phyloP scores from a whole-genome alignment of 257 asterid species.

The Solanum boliviense region DNA sequence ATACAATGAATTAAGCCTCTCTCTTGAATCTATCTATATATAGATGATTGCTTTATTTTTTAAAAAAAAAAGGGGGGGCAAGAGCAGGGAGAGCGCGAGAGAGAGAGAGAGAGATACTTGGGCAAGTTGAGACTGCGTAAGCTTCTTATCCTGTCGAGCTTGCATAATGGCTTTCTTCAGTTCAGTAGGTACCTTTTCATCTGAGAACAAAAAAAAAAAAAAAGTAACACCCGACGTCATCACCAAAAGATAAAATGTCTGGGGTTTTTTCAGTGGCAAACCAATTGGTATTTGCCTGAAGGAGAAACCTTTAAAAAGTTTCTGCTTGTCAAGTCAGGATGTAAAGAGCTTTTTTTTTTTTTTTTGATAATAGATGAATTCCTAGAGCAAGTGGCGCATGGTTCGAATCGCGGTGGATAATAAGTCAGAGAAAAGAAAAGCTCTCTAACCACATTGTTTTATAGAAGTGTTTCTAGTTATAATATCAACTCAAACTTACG shows the following conservation, averaged over 20 bases:
- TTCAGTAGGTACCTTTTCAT: conserved; percentile 80
- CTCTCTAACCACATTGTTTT: neutral
- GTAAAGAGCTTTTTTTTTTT: neutral
- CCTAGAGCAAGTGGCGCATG: neutral
- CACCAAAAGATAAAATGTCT: neutral
- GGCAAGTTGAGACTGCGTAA: conserved; percentile 87
- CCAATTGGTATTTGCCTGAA: neutral
- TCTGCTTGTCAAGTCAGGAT: neutral
- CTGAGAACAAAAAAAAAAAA: conserved; percentile 13
- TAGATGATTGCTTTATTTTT: neutral
- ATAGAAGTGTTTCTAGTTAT: neutral
- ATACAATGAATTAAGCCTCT: neutral
- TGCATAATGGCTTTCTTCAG: conserved; percentile 81
- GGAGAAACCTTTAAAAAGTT: neutral
- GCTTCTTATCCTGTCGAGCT: conserved; percentile 76
- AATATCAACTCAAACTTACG: conserved; percentile 39
- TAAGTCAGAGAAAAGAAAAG: neutral
- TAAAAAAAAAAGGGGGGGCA: neutral
- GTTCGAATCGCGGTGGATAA: neutral
- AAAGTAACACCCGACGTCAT: neutral
- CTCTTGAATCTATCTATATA: neutral
- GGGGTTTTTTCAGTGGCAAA: neutral
- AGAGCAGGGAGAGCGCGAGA: neutral
- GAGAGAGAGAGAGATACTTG: conserved; percentile 30
- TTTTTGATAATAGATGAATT: neutral